phyloP scores from a whole-genome alignment of 805 yeast species.

The Metschnikowia noctiluminum region DNA sequence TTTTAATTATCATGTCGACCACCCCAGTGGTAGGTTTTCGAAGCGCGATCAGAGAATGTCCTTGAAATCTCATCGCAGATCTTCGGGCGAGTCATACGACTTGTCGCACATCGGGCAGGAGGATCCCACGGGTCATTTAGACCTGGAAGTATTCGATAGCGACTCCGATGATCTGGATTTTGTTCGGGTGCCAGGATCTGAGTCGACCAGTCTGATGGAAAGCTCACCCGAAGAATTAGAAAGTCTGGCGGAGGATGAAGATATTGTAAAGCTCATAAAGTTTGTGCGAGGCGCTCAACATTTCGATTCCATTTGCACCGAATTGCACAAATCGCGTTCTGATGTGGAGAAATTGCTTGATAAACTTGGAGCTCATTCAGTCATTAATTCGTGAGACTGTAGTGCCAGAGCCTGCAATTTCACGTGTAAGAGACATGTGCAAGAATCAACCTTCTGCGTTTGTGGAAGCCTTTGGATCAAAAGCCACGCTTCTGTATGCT shows the following conservation, averaged over 20 bases:
- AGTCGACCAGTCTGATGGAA: not conserved
- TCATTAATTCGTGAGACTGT: slow-evolving; percentile 28
- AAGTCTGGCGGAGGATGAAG: slow-evolving; percentile 13
- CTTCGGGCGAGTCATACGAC: not conserved
- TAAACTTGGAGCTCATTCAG: slow-evolving; percentile 33
- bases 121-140: slow-evolving; percentile 3
- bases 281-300: slow-evolving; percentile 50
- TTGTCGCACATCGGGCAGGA: not conserved
- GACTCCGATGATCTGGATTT: slow-evolving; percentile 15
- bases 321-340: slow-evolving; percentile 50
- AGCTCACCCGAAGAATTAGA: not conserved
- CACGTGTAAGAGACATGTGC: no score
- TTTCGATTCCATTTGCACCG: slow-evolving; percentile 70
- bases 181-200: not conserved
- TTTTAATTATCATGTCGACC: slow-evolving; percentile 26
- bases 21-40: not conserved
- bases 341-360: slow-evolving; percentile 51
- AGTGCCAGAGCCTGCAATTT: no score
- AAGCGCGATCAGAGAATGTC: not conserved
- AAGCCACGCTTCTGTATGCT: no score
- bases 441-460: not conserved
- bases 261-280: slow-evolving; percentile 37
- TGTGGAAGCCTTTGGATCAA: no score
- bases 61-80: not conserved
- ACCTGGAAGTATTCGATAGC: slow-evolving; percentile 17